Base-by-base conservation (phyloP, 176 grass and related monocot genomes). In the Bonia amplexicaulis region DNA sequence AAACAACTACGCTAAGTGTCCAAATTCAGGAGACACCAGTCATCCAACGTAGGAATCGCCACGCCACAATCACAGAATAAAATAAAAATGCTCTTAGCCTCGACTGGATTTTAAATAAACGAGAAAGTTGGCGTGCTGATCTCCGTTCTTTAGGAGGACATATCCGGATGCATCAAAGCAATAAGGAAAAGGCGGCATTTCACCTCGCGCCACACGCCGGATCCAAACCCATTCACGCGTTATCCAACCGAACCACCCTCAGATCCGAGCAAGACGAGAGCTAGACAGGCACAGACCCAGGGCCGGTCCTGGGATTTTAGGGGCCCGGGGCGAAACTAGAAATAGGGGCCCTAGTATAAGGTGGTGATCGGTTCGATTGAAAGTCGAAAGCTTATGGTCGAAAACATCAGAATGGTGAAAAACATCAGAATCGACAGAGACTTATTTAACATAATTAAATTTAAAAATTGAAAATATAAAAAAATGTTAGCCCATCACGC, bases 271-370 rank as follows among this genome's bases (percentile, higher is more conserved):
- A 65, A 39, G 70, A 60, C 20, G 20, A 7, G 66, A 42, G 63
- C 72, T 40, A 15, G 41, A 45, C 16, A 27, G 14, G 9, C 13
- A 77, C 68, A 23, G 60, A 97, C 95, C 95, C 83, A n/a, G n/a
- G n/a, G n/a, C n/a, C n/a, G n/a, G n/a, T n/a, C n/a, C n/a, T n/a
- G n/a, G n/a, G n/a, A n/a, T n/a, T n/a, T n/a, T n/a, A n/a, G n/a
- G n/a, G n/a, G n/a, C n/a, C n/a, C n/a, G n/a, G n/a, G n/a, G n/a
- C n/a, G n/a, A n/a, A n/a, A n/a, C n/a, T n/a, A n/a, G n/a, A n/a
- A n/a, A n/a, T n/a, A n/a, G n/a, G n/a, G n/a, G n/a, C n/a, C n/a
- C n/a, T n/a, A n/a, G n/a, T n/a, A n/a, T n/a, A n/a, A n/a, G n/a
- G n/a, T n/a, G n/a, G n/a, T n/a, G n/a, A n/a, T n/a, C n/a, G n/a